phyloP scores from a whole-genome alignment of 139 green algal species.

The Tetraselmis striata region DNA sequence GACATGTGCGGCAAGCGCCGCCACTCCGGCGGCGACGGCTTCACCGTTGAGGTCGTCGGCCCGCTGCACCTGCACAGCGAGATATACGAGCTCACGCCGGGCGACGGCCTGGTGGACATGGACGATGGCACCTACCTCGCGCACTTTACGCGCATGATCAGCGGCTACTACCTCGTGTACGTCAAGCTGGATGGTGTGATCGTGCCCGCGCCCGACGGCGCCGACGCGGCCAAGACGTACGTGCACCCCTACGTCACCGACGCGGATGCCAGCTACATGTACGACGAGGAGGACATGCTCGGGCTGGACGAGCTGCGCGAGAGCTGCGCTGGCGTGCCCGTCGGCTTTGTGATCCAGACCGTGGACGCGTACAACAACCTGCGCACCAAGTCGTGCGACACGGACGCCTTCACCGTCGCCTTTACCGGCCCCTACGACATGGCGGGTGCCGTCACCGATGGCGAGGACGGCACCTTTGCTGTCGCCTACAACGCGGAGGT shows the following conservation, averaged over 20 bases:
- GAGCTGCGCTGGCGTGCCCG: conserved; percentile 15
- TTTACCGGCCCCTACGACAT: conserved; percentile 20
- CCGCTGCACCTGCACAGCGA: conserved; percentile 23
- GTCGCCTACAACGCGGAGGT: conserved; percentile 19
- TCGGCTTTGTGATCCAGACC: conserved; percentile 13
- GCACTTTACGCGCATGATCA: conserved; percentile 5
- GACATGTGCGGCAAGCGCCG: conserved; percentile 13
- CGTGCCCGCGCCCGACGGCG: background rate
- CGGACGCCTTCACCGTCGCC: background rate
- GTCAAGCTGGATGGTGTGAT: conserved; percentile 14
- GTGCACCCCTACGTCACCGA: conserved; percentile 15
- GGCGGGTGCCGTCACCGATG: background rate
- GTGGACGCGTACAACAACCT: conserved; percentile 23
- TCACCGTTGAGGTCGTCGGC: conserved; percentile 14
- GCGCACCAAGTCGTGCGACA: conserved; percentile 11
- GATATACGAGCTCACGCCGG: background rate
- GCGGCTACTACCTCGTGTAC: conserved; percentile 23
- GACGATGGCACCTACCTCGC: conserved; percentile 18
- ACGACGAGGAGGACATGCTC: conserved; percentile 11
- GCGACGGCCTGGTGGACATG: conserved; percentile 13
- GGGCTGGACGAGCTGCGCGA: conserved; percentile 10
- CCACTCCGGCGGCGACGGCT: conserved; percentile 18
- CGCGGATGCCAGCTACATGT: conserved; percentile 12
- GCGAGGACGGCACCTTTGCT: conserved; percentile 23
- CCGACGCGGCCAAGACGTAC: conserved; percentile 16